These are phyloP conservation scores for Scedosporium dehoogii DNA, from an alignment of 2,329 filamentous ascomycete genomes.

Conservation along the genomic window DNA sequence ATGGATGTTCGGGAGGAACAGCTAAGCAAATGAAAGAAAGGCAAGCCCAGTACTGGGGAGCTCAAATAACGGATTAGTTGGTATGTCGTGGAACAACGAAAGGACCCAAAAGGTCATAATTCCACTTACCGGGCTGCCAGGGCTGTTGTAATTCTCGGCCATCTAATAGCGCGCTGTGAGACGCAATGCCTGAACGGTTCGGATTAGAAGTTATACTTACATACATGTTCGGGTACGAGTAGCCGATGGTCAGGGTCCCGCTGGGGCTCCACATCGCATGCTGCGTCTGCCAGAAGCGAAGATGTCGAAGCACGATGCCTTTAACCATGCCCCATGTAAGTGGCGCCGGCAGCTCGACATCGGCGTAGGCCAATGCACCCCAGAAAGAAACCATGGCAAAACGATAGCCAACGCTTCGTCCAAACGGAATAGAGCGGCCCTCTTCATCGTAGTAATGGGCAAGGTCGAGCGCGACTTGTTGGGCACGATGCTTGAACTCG, in stretches of 20 bases:
- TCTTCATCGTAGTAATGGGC: slow-evolving; percentile 67
- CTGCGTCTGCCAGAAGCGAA: slow-evolving; percentile 73
- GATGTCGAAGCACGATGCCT: slow-evolving; percentile 61
- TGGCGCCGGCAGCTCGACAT: slow-evolving; percentile 60
- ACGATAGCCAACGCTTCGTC: slow-evolving; percentile 69
- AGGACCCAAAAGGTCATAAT: not conserved
- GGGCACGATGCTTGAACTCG: slow-evolving; percentile 61
- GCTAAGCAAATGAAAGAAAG: slow-evolving; percentile 67
- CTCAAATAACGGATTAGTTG: slow-evolving; percentile 10
- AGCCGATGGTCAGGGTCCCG: slow-evolving; percentile 67
- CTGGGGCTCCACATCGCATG: slow-evolving; percentile 64
- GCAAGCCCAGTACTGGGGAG: slow-evolving; percentile 63
- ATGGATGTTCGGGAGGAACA: slow-evolving; percentile 58
- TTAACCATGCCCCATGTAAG: slow-evolving; percentile 73
- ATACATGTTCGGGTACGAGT: slow-evolving; percentile 70
- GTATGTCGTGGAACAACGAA: not conserved
- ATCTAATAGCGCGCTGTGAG: slow-evolving; percentile 34
- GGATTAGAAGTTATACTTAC: slow-evolving; percentile 23
- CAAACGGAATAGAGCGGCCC: slow-evolving; percentile 65
- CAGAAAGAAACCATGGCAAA: slow-evolving; percentile 82
- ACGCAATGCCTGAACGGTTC: not conserved
- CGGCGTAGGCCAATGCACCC: slow-evolving; percentile 67
- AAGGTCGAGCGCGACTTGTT: slow-evolving; percentile 58
- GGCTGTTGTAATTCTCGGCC: slow-evolving; percentile 77
- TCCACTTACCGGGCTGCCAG: slow-evolving; percentile 46